A percentile compares a stretch with the other conserved stretches of the same genome.
Conservation (phyloP, 306 rosid genomes). For the Malus orientalis region DNA sequence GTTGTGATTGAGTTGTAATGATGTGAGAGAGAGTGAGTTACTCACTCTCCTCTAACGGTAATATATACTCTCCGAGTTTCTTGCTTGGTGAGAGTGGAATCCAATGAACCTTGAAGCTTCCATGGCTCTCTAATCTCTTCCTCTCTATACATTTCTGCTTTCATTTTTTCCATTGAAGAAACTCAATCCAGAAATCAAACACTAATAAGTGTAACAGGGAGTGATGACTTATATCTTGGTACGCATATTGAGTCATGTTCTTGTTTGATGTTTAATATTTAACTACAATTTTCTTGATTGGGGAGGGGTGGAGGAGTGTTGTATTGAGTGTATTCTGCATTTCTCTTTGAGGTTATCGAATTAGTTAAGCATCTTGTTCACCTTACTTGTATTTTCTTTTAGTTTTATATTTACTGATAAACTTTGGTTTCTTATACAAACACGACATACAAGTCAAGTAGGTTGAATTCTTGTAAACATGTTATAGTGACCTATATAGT, state of each 20-base stretch:
- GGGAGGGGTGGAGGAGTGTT: background rate
- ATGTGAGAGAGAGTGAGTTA: no score
- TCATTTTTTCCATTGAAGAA: no score
- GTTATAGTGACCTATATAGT: background rate
- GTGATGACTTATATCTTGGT: background rate
- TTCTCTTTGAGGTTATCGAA: background rate
- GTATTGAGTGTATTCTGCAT: background rate
- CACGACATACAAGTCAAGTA: background rate
- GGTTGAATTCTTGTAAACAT: background rate
- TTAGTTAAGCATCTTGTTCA: background rate
- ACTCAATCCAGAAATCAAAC: no score
- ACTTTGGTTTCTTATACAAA: background rate
- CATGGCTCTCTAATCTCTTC: no score
- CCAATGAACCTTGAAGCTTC: no score
- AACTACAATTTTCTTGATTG: background rate
- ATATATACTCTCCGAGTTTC: no score
- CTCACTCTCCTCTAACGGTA: no score
- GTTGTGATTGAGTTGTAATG: no score
- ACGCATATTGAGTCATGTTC: background rate
- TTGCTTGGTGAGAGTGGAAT: no score
- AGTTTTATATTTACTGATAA: background rate
- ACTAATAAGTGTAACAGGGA: background rate
- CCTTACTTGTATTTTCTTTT: background rate
- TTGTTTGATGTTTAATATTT: background rate
- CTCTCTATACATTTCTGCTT: no score